Conservation (phyloP, 2,329 filamentous ascomycete species). For the Hypoxylon sp. region DNA sequence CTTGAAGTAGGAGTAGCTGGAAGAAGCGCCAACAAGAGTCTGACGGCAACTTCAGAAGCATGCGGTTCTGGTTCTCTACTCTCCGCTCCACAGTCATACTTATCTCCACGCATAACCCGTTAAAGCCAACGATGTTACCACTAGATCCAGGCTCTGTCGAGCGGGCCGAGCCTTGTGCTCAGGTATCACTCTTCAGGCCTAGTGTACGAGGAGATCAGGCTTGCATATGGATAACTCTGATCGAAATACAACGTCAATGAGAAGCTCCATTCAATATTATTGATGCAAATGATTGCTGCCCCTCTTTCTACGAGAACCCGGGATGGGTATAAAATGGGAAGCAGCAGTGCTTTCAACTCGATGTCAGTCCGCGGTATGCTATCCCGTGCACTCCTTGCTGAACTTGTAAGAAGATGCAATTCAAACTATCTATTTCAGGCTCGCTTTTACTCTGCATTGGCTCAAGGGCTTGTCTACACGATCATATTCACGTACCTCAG, state of each 20-base stretch:
- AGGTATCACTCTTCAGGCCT: slow-evolving; percentile 12
- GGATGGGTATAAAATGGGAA: not conserved
- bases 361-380: not conserved
- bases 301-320: not conserved
- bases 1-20: not conserved
- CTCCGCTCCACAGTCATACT: not conserved
- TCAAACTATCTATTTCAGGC: slow-evolving; percentile 12
- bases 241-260: not conserved
- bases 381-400: not conserved
- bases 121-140: not conserved
- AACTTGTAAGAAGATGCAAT: slow-evolving; percentile 13
- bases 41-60: not conserved
- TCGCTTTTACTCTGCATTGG: slow-evolving; percentile 3
- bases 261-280: not conserved
- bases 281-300: not conserved
- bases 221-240: not conserved
- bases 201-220: slow-evolving; percentile 30
- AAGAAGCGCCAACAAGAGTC: not conserved
- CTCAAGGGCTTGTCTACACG: slow-evolving; percentile 31
- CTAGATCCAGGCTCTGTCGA: not conserved
- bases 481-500: slow-evolving; percentile 21
- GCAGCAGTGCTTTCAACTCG: not conserved
- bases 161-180: not conserved
- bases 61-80: not conserved
- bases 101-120: not conserved